These are phyloP conservation scores for Trichoderma citrinoviride DNA, from an alignment of 2,329 filamentous ascomycete species.

Conservation along the genomic window DNA sequence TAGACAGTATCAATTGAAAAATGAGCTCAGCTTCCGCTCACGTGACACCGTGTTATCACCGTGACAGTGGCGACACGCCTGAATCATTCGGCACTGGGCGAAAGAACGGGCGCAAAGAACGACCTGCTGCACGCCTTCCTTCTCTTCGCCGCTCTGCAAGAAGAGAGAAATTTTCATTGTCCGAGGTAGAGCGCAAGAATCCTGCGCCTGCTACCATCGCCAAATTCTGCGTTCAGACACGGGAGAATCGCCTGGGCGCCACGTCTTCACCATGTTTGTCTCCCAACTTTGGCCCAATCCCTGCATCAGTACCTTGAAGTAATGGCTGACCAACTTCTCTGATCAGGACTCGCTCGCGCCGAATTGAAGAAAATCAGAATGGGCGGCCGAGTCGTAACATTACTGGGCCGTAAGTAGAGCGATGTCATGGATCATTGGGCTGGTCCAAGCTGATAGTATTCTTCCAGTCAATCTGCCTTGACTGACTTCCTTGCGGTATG, in stretches of 20 bases:
- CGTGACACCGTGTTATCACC: slow-evolving; percentile 38
- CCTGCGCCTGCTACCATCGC: not conserved
- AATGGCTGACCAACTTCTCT: not conserved
- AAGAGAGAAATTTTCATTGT: not conserved
- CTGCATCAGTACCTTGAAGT: not conserved
- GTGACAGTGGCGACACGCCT: slow-evolving; percentile 22
- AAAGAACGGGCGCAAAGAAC: not conserved
- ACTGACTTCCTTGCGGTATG: slow-evolving; percentile 53
- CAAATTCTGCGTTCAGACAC: not conserved
- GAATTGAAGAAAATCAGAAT: slow-evolving; percentile 23
- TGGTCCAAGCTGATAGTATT: slow-evolving; percentile 19
- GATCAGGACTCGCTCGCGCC: slow-evolving; percentile 24
- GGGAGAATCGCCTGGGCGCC: not conserved
- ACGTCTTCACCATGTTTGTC: slow-evolving; percentile 12
- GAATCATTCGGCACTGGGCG: slow-evolving; percentile 27
- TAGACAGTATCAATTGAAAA: slow-evolving; percentile 25
- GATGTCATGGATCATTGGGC: not conserved
- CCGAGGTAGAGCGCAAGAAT: not conserved
- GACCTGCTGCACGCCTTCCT: not conserved
- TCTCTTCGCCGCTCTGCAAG: not conserved
- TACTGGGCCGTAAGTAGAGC: slow-evolving; percentile 39
- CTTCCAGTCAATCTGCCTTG: slow-evolving; percentile 48
- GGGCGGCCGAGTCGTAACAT: slow-evolving; percentile 35
- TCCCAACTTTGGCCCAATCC: not conserved
- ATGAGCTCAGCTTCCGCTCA: slow-evolving; percentile 24